phyloP scores from a whole-genome alignment of 768 basidiomycete species.

The Tephrocybe sp. region DNA sequence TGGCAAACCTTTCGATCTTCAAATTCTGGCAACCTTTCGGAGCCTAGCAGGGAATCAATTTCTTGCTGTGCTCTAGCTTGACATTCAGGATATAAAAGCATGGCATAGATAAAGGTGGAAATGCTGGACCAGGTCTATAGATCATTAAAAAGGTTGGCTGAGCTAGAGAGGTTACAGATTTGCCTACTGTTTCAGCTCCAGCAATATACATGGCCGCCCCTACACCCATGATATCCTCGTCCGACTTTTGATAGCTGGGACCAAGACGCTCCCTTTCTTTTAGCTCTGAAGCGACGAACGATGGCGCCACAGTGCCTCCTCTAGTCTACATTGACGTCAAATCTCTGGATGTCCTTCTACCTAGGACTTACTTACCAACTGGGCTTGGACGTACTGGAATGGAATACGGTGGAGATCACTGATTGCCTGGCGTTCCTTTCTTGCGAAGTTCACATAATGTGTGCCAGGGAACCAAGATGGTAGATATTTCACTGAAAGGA shows the following conservation, averaged over 20 bases:
- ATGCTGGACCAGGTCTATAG: background rate
- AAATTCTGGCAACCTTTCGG: background rate
- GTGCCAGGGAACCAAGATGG: constrained; percentile 30
- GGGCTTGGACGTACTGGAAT: constrained; percentile 24
- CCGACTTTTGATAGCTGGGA: background rate
- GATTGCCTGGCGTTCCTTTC: constrained; percentile 2
- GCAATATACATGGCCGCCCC: constrained; percentile 11
- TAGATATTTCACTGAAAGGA: constrained; percentile 19
- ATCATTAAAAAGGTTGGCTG: background rate
- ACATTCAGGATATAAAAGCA: constrained; percentile 4
- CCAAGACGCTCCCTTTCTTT: constrained; percentile 8
- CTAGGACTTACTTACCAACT: constrained; percentile 25
- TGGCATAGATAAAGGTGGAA: background rate
- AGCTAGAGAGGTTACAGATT: background rate
- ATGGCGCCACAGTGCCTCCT: constrained; percentile 15
- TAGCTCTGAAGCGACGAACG: constrained; percentile 16
- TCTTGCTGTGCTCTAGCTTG: constrained; percentile 4
- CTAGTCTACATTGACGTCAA: too few species aligned
- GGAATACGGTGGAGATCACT: constrained; percentile 27
- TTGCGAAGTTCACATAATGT: constrained; percentile 18
- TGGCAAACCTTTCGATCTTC: constrained; percentile 3
- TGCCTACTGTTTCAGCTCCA: too few species aligned
- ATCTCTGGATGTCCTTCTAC: too few species aligned
- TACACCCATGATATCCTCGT: constrained; percentile 19
- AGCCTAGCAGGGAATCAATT: constrained; percentile 2